A percentile compares a stretch with the other conserved stretches of the same genome.
Evolutionary conservation across 495 filamentous ascomycete genomes (phyloP).

Genomic region (Xylaria cubensis): DNA sequence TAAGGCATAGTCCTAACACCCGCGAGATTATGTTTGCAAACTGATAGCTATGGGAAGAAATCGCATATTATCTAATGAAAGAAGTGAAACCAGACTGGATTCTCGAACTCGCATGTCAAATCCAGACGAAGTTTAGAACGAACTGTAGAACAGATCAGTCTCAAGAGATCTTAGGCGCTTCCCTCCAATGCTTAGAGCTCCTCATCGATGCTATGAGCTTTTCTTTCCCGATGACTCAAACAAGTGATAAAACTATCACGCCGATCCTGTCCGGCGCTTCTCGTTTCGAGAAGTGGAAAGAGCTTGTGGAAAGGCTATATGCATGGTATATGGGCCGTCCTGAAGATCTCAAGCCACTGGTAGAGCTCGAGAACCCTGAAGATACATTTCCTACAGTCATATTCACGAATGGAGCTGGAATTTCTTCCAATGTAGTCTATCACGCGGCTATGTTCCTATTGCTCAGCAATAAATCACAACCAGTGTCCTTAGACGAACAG

Average conservation of each 20-base stretch:
- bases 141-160: background rate
- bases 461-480: constrained; percentile 45
- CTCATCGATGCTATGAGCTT: constrained; percentile 28
- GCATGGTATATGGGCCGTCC: constrained; percentile 26
- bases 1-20: background rate
- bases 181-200: constrained; percentile 19
- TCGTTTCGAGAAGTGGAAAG: constrained; percentile 8
- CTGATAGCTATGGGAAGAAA: constrained; percentile 18
- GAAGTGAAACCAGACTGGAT: constrained; percentile 17
- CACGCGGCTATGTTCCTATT: constrained; percentile 52
- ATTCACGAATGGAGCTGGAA: constrained; percentile 49
- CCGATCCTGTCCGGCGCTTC: background rate
- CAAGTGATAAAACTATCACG: background rate
- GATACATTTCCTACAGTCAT: constrained; percentile 46
- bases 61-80: constrained; percentile 31
- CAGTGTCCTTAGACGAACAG: constrained; percentile 13
- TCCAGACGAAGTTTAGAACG: background rate
- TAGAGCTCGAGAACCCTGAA: constrained; percentile 21
- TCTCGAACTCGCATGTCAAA: constrained; percentile 20
- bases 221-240: background rate
- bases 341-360: constrained; percentile 18
- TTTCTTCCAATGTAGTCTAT: constrained; percentile 51
- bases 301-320: constrained; percentile 10
- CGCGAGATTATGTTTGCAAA: background rate
- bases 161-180: constrained; percentile 20